These are phyloP conservation scores for Cardamine occulta DNA, from an alignment of 345 rosid species.

Conservation along the genomic window DNA sequence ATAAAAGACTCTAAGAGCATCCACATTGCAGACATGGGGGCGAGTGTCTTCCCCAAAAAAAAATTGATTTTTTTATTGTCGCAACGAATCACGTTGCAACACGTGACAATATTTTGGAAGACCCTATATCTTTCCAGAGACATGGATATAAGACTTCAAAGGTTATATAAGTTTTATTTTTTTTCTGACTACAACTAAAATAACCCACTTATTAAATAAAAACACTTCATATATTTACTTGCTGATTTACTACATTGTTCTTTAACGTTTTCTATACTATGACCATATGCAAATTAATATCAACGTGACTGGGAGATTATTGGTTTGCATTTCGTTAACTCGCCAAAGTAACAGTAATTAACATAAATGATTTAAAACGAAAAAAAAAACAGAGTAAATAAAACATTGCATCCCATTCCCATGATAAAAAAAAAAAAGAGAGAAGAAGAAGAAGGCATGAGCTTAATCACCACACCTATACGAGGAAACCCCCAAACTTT, in stretches of 20 bases:
- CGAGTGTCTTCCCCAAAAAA: too few species aligned
- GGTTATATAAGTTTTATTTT: too few species aligned
- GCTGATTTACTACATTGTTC: neutral
- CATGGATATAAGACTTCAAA: neutral
- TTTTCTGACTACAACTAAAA: too few species aligned
- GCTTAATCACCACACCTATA: constrained; percentile 31
- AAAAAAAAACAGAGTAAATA: neutral
- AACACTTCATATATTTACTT: too few species aligned
- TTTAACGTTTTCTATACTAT: neutral
- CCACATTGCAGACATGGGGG: too few species aligned
- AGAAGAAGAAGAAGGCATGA: neutral
- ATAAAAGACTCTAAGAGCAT: too few species aligned
- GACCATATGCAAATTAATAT: neutral
- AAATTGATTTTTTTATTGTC: too few species aligned
- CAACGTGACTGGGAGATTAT: neutral
- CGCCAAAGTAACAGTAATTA: neutral
- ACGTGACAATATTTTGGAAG: too few species aligned
- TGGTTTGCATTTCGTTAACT: neutral
- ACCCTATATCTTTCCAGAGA: too few species aligned
- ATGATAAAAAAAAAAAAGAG: neutral
- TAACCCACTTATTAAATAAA: too few species aligned
- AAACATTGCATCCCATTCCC: constrained; percentile 17
- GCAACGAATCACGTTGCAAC: too few species aligned
- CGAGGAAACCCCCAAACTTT: constrained; percentile 26
- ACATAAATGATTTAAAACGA: neutral